These are phyloP conservation scores for Yarrowia sp. DNA, from an alignment of 805 yeast species.

Conservation along the genomic window DNA sequence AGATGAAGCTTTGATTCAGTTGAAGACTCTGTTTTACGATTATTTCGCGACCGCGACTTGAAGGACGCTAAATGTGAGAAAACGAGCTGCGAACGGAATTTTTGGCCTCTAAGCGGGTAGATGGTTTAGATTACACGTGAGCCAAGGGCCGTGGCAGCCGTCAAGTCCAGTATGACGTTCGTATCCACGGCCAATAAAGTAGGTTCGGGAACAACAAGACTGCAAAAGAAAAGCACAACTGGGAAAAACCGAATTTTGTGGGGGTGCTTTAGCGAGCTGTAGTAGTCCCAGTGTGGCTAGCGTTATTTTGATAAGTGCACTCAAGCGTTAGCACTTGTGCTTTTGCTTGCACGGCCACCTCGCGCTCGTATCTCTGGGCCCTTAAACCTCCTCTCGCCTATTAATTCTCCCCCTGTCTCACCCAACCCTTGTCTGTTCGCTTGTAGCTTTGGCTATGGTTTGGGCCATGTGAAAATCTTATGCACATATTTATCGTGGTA, in stretches of 20 bases:
- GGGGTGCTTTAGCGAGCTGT: not conserved
- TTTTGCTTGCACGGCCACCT: no score
- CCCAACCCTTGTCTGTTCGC: conserved; percentile 24
- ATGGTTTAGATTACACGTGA: conserved; percentile 3
- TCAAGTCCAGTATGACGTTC: not conserved
- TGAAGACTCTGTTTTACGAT: not conserved
- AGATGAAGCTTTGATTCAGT: conserved; percentile 20
- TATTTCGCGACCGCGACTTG: conserved; percentile 2
- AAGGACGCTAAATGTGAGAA: not conserved
- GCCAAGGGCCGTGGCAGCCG: not conserved
- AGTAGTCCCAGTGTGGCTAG: no score
- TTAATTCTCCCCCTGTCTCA: conserved; percentile 26
- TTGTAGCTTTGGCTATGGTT: conserved; percentile 9
- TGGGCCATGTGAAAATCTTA: conserved; percentile 35
- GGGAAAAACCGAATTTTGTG: no score
- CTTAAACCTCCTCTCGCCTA: no score
- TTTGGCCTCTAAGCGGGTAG: not conserved
- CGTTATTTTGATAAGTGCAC: no score
- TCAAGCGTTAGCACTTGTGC: no score
- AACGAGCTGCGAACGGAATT: not conserved
- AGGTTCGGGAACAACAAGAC: not conserved
- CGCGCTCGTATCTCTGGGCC: no score
- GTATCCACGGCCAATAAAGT: not conserved
- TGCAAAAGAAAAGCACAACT: not conserved
- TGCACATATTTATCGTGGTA: conserved; percentile 33